A percentile compares a stretch with the other conserved stretches of the same genome.
These are phyloP conservation scores for Buxus sempervirens DNA, from an alignment of 164 flowering plant genomes.

Conservation along the genomic window DNA sequence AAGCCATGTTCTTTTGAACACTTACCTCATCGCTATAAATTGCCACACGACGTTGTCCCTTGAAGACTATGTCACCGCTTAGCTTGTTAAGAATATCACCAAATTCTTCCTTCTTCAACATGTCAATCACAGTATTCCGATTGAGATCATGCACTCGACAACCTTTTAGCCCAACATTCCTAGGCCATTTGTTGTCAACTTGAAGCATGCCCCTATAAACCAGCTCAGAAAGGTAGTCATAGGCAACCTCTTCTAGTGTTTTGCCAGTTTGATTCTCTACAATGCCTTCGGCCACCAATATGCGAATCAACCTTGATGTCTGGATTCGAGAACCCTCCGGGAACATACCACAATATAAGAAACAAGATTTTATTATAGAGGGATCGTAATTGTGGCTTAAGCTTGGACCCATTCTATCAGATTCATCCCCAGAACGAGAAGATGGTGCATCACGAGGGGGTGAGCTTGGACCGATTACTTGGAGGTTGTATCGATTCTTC, in stretches of 20 bases:
- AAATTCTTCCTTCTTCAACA: not conserved
- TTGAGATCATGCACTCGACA: not conserved
- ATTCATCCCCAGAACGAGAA: too few relatives aligned
- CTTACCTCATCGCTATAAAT: not conserved
- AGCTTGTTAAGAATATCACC: not conserved
- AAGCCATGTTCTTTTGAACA: not conserved
- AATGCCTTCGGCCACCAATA: conserved; percentile 4
- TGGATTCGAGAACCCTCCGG: not conserved
- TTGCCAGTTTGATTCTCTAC: not conserved
- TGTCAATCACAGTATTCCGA: not conserved
- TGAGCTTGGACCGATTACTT: too few relatives aligned
- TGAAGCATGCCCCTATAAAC: not conserved
- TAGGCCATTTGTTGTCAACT: not conserved
- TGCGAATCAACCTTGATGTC: not conserved
- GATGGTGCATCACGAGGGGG: too few relatives aligned
- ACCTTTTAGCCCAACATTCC: not conserved
- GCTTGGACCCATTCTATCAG: too few relatives aligned
- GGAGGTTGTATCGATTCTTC: too few relatives aligned
- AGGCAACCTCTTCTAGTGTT: not conserved
- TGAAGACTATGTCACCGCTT: not conserved
- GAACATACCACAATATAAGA: not conserved
- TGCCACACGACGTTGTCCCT: conserved; percentile 1
- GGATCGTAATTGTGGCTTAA: too few relatives aligned
- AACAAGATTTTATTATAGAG: too few relatives aligned
- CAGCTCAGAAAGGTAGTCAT: not conserved